Conservation (phyloP, 1,139 yeast genomes). For the Taiozyma sp. region DNA sequence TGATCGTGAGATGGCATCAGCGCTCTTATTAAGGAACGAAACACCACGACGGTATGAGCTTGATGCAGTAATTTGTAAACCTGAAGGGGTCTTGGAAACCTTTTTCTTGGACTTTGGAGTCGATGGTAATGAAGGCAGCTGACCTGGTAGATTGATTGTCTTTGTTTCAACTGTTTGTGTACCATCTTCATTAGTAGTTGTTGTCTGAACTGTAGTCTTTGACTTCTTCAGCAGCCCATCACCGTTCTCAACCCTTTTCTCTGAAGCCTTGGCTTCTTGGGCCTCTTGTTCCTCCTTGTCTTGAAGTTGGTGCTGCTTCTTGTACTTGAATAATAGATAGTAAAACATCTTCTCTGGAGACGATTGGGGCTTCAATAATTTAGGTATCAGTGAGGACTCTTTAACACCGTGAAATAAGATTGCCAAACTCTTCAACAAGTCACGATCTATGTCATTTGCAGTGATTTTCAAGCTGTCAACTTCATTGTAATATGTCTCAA, state of each 20-base stretch:
- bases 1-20: conserved; percentile 21
- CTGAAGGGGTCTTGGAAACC: conserved; percentile 19
- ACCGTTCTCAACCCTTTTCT: conserved; percentile 19
- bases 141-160: conserved; percentile 6
- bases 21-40: conserved; percentile 26
- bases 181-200: conserved; percentile 34
- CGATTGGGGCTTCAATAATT: conserved; percentile 51
- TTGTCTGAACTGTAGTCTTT: conserved; percentile 42
- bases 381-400: conserved; percentile 50
- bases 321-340: conserved; percentile 72
- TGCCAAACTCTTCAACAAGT: conserved; percentile 78
- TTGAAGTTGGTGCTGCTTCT: conserved; percentile 58
- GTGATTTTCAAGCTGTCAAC: conserved; percentile 23
- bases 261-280: conserved; percentile 10
- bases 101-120: conserved; percentile 16
- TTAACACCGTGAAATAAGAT: conserved; percentile 89
- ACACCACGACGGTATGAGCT: conserved; percentile 32
- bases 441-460: conserved; percentile 63
- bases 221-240: conserved; percentile 36
- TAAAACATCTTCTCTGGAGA: conserved; percentile 90
- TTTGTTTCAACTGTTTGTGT: conserved; percentile 26
- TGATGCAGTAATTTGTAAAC: conserved; percentile 30
- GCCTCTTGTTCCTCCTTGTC: conserved; percentile 13
- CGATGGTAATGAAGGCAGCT: not conserved
- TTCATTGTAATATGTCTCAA: conserved; percentile 21